Base-by-base conservation (phyloP, 768 basidiomycete genomes). In the Crassisporium funariophilum region DNA sequence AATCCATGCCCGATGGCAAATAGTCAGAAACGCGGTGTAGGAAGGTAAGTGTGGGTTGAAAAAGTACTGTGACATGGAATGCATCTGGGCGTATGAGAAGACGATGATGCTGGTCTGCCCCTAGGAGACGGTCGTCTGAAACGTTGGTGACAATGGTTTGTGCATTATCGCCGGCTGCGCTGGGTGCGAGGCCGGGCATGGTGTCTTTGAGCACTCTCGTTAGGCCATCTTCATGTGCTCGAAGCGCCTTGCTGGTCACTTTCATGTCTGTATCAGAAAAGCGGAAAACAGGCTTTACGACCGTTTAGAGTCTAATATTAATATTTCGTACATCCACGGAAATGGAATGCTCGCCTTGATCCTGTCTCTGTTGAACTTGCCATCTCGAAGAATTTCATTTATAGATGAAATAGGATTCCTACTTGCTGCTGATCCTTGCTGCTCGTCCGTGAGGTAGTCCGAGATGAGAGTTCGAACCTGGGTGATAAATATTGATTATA, bases 371-470 rank as follows among this genome's bases (percentile, higher is more conserved):
- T 71, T 73, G 53, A 86, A 83, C 56, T 82, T 86, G 25, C 91
- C 89, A 44, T 91, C 90, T 12, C 92, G 80, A 29, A 99, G 77
- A 11, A 91, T 85, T 55, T 98, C 97, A 56, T 95, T 97, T 64
- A 98, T 92, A 1, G 95, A 93, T 0, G 85, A 83, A 50, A 98
- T 87, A 5, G 91, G 91, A 63, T 95, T 93, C 35, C 93, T 78
- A 5, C 89, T 85, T 16, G 89, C 77, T 7, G 83, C 76, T 4
- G 83, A 76, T 7, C 88, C 87, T 67, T 84, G 84, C 52, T 91
- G 87, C 54, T 95, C 94, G 65, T 94, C 91, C n/a, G 85, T 87
- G 2, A 99, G 74, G 69, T 98, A 98, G 66, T 94, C 91, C 46
- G 83, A 79, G 31, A 98, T 79, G 3, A 98, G 66, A 4, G 79